Conservation (phyloP, 2,329 filamentous ascomycete genomes). For the Fonsecaea erecta region DNA sequence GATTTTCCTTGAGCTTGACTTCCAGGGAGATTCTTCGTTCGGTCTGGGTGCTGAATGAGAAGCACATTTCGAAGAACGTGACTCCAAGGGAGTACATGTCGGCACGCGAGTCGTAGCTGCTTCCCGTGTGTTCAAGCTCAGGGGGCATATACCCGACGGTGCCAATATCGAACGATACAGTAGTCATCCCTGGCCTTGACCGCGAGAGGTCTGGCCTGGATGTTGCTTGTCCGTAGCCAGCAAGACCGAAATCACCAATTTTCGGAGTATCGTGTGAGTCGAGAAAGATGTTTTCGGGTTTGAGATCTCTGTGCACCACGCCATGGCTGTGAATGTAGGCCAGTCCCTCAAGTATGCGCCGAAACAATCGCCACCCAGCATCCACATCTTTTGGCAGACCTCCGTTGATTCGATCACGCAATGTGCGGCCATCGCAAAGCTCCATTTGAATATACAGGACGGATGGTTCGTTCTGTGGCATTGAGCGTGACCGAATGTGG, state of each 20-base stretch:
- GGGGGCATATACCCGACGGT: conserved; percentile 93
- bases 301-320: conserved; percentile 94
- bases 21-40: conserved; percentile 51
- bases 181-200: conserved; percentile 25
- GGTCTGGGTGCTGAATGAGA: conserved; percentile 64
- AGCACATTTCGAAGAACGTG: conserved; percentile 98
- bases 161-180: conserved; percentile 56
- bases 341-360: conserved; percentile 87
- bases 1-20: conserved; percentile 60
- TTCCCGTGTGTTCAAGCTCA: conserved; percentile 66
- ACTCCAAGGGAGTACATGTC: conserved; percentile 98
- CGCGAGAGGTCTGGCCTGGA: conserved; percentile 18
- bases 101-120: conserved; percentile 88
- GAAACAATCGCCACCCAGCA: conserved; percentile 86
- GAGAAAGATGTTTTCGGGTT: conserved; percentile 97
- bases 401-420: conserved; percentile 80
- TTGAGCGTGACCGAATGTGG: conserved; percentile 18
- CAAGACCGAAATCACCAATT: conserved; percentile 94
- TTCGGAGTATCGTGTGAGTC: conserved; percentile 88
- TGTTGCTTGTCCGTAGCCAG: conserved; percentile 74
- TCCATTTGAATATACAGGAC: conserved; percentile 99
- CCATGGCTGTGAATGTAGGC: conserved; percentile 86
- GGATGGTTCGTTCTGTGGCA: conserved; percentile 48
- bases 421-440: conserved; percentile 90
- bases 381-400: conserved; percentile 74